These are phyloP conservation scores for Hsuehochloa calcarea DNA, from an alignment of 176 grass and related monocot genomes.

Conservation along the genomic window DNA sequence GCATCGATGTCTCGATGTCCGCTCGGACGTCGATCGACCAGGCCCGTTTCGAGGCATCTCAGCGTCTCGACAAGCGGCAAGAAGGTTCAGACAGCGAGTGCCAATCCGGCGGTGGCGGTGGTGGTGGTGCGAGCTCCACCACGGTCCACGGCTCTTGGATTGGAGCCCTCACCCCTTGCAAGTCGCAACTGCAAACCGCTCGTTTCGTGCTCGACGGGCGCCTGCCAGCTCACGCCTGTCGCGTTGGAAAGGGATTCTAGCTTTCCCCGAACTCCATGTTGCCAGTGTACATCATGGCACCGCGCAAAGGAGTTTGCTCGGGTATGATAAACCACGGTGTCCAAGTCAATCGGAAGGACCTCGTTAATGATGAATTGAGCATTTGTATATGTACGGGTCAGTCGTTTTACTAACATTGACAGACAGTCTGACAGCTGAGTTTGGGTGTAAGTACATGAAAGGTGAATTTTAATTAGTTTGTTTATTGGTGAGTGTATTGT, in stretches of 20 bases:
- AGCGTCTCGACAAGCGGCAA: not conserved
- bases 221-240: not conserved
- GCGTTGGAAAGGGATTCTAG: not conserved
- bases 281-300: not conserved
- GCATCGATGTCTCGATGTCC: slow-evolving; percentile 25
- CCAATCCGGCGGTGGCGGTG: not conserved
- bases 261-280: not conserved
- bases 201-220: not conserved
- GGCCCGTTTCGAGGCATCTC: not conserved
- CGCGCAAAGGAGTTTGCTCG: not conserved
- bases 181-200: not conserved
- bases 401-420: slow-evolving; percentile 27
- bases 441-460: not conserved
- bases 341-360: not conserved
- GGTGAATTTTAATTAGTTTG: not conserved
- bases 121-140: not conserved
- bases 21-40: not conserved
- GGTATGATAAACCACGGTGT: not conserved
- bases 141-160: not conserved
- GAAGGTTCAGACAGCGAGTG: not conserved
- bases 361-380: not conserved
- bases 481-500: not conserved
- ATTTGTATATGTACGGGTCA: not conserved
- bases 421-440: not conserved
- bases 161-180: not conserved